Evolutionary conservation across 2,329 filamentous ascomycete species (phyloP), one percentile per base, ranked within the genome.

Genomic region (Botrytis pseudocinerea): DNA sequence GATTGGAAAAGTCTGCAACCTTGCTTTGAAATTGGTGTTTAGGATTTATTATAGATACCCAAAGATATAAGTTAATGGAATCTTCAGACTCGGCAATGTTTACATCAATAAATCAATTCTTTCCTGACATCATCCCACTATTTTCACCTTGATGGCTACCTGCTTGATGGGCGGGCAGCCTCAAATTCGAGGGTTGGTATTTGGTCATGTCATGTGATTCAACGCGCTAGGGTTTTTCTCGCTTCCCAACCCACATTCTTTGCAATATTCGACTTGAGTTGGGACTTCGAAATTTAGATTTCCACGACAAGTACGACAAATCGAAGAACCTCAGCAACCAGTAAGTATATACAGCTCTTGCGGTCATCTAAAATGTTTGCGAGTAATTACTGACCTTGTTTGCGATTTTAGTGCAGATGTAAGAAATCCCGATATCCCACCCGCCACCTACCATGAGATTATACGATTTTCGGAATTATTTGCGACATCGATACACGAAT

Each of bases 371-470:
- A 16, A 65, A 63, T 42, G 48, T 48, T 70, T 65, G 65, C 70
- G 65, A 65, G 48, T 18, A n/a, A 22, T 54, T 69, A 69, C 69
- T 73, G 79, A 91, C 84, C 72, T 80, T 80, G 46, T 44, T 46
- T 70, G 20, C 65, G 44, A n/a, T 44, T 70, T 75, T 80, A 95
- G 93, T 96, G 93, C 93, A 96, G 91, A 96, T 96, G 93, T 95
- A 90, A 92, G 92, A 69, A 20, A 77, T 73, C 64, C 72, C 60
- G 76, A 83, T 75, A 75, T 70, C 81, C 76, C 79, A 76, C 78
- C 74, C 54, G 57, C 73, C 60, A 73, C 44, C 72, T 40, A 20
- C 72, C 71, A 42, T 38, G 9, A 18, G 69, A 76, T 69, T 32
- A 57, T 22, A 16, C 48, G 65, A 69, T 69, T 32, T 57, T 44